Evolutionary conservation across 2,329 filamentous ascomycete genomes (phyloP), one percentile per base, ranked within the genome.

Genomic region (Cercospora zeina): DNA sequence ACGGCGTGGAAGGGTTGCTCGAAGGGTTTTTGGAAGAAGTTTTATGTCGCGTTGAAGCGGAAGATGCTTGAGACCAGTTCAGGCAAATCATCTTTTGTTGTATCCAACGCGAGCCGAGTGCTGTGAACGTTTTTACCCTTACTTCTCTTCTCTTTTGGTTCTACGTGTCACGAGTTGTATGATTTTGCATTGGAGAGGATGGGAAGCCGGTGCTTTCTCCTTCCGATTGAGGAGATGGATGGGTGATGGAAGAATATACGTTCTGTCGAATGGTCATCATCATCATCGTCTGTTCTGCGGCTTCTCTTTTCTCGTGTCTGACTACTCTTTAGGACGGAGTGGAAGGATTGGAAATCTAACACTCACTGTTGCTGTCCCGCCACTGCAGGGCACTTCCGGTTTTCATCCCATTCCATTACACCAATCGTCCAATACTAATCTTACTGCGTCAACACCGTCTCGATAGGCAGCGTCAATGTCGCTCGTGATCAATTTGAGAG

Each of bases 11-110:
- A 49, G 91, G 90, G 0, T 96, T 97, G 69, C 77, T 97, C 7
- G 95, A 99, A 75, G 93, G 93, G 0, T 85, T 97, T 65, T 79
- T 99, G 34, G 95, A 99, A 75, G 95, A 99, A 80, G 89, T 99
- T 24, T 79, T 99, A 21, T 92, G 97, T 36, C 81, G 95, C 60
- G 91, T 97, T 13, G 93, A 97, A 78, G 90, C 93, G 3, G 82
- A 92, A 64, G 90, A 95, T 70, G 90, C 91, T 68, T 76, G 62
- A 68, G 42, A 58, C 54, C 54, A 56, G 54, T n/a, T 56, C 54
- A 11, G 24, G 54, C 54, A n/a, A n/a, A n/a, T n/a, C 13, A 30
- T 56, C 51, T 37, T 54, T 16, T 13, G 31, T 34, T 54, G 51
- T 54, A 37, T 54, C n/a, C n/a, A 13, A 24, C 14, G 51, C 33